Percentiles rank a stretch among this genome's conserved stretches.
Conservation (phyloP, 2,329 filamentous ascomycete species). For the Thelonectria blattea region DNA sequence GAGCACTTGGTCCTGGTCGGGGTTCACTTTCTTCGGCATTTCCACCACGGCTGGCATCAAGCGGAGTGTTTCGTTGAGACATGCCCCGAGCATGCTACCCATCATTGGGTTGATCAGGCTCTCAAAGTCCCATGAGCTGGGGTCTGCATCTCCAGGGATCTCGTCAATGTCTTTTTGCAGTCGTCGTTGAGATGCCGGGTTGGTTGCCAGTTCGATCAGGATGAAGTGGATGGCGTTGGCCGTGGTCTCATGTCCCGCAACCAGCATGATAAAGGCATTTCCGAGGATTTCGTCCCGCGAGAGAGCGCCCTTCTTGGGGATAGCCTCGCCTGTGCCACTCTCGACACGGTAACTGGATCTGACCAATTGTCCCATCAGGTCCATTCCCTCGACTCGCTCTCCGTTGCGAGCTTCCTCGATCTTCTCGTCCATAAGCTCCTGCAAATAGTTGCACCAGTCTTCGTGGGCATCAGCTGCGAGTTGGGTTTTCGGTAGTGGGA, state of each 20-base stretch:
- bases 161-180: slow-evolving; percentile 73
- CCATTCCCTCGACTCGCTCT: slow-evolving; percentile 52
- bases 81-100: slow-evolving; percentile 72
- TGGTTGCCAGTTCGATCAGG: slow-evolving; percentile 70
- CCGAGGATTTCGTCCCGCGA: slow-evolving; percentile 71
- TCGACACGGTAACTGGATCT: slow-evolving; percentile 45
- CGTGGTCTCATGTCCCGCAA: slow-evolving; percentile 83
- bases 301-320: slow-evolving; percentile 47
- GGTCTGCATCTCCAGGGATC: slow-evolving; percentile 64
- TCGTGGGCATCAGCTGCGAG: slow-evolving; percentile 59
- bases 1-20: slow-evolving; percentile 60
- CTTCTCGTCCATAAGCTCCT: slow-evolving; percentile 70
- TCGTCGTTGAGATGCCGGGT: slow-evolving; percentile 66
- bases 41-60: slow-evolving; percentile 73
- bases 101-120: slow-evolving; percentile 68
- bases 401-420: slow-evolving; percentile 47
- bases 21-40: slow-evolving; percentile 70
- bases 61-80: slow-evolving; percentile 79
- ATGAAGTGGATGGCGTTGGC: slow-evolving; percentile 78
- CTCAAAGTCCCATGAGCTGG: slow-evolving; percentile 74
- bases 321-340: slow-evolving; percentile 1
- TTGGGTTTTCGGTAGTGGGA: slow-evolving; percentile 59
- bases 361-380: slow-evolving; percentile 59
- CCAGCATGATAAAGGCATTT: slow-evolving; percentile 71
- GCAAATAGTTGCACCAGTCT: slow-evolving; percentile 74